Evolutionary conservation across 2,329 filamentous ascomycete genomes (phyloP), one percentile per base, ranked within the genome.

Genomic region (Metarhizium anisopliae): DNA sequence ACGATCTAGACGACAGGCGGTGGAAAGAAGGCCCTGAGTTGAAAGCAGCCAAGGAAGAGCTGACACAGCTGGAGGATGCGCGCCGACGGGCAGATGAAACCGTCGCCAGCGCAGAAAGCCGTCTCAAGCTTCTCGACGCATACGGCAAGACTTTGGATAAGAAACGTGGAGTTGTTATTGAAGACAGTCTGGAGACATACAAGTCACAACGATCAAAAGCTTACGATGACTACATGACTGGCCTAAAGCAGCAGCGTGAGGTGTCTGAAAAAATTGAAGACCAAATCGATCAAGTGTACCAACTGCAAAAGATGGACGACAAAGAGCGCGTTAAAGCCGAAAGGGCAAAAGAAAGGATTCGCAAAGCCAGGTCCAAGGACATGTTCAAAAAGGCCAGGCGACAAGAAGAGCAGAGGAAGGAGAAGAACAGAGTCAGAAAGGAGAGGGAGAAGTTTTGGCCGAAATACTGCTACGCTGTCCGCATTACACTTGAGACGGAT

Each of bases 401-500:
- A 47, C 64, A 69, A 42, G 65, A 63, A 4, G 72, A 77, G 63
- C 63, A 62, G 6, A 42, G 29, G 2, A 72, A 72, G 55, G 78
- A 81, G 61, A 77, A 75, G 61, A 42, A 56, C 7, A 71, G 78
- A 42, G 61, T 80, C 47, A 73, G 69, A 36, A 62, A 61, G 14
- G 76, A 81, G 61, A 66, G 71, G 49, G 66, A 73, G 52, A 64
- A 64, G 1, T 80, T 78, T 60, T 81, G 78, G 78, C 74, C 78
- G 1, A 72, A 71, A 52, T 67, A 68, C 20, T 74, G 74, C 62
- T 79, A 79, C 62, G 66, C 69, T 6, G 70, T 81, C 47, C 74
- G 70, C 16, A 74, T 81, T 60, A 77, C 71, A 4, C 67, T 81
- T 14, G 77, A 81, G 49, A 72, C 70, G 7, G 62, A 70, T n/a